A percentile compares a stretch with the other conserved stretches of the same genome.
These are phyloP conservation scores for Thermoascus crustaceus DNA, from an alignment of 2,329 filamentous ascomycete species.

Conservation along the genomic window DNA sequence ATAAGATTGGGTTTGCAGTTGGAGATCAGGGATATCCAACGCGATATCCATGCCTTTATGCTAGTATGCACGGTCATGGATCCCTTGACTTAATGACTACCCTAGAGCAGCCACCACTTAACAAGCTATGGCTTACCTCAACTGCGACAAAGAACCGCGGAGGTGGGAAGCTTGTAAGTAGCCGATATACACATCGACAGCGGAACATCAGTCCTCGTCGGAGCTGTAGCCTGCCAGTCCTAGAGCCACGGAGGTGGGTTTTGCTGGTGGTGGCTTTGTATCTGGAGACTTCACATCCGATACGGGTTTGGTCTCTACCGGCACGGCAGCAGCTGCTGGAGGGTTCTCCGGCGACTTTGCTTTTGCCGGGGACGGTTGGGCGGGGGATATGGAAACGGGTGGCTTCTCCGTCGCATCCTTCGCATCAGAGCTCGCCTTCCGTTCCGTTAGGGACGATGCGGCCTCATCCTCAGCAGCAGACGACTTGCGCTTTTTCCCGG, in stretches of 20 bases:
- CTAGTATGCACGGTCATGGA: too few relatives aligned
- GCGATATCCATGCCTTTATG: too few relatives aligned
- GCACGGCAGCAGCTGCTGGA: not conserved
- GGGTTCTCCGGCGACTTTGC: not conserved
- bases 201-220: conserved; percentile 34
- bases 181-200: too few relatives aligned
- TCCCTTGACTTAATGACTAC: too few relatives aligned
- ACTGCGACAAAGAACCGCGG: too few relatives aligned
- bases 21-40: too few relatives aligned
- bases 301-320: not conserved
- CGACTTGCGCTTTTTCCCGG: conserved; percentile 36
- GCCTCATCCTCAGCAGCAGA: conserved; percentile 20
- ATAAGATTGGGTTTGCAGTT: too few relatives aligned
- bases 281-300: conserved; percentile 1
- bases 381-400: not conserved
- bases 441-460: conserved; percentile 5
- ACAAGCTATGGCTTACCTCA: too few relatives aligned
- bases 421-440: conserved; percentile 7
- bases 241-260: conserved; percentile 19
- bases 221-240: conserved; percentile 34
- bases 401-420: conserved; percentile 1
- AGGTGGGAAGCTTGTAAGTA: too few relatives aligned
- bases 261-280: conserved; percentile 10
- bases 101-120: too few relatives aligned
- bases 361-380: not conserved